Percentiles rank a stretch among this genome's conserved stretches.
phyloP scores from a whole-genome alignment of 192 early-diverging fungal genomes.

The Thoreauomyces humboldtii region DNA sequence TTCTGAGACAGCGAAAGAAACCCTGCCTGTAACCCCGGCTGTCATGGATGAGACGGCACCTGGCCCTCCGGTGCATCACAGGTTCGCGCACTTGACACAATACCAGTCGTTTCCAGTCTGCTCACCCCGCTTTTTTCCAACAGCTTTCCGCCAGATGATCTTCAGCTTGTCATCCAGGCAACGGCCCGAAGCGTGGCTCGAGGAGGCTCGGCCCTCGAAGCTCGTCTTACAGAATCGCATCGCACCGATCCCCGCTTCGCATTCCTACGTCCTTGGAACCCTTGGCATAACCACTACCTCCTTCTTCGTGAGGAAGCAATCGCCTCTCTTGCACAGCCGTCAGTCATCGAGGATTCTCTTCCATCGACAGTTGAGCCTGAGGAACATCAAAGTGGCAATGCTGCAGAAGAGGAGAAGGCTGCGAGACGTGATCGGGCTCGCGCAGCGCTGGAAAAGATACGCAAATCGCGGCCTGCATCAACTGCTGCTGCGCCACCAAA shows the following conservation, averaged over 20 bases:
- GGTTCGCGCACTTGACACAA: too few relatives aligned
- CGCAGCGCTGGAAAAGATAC: conserved; percentile 10
- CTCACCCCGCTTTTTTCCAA: too few relatives aligned
- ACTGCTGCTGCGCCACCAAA: too few relatives aligned
- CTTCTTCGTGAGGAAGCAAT: background rate
- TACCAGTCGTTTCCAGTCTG: too few relatives aligned
- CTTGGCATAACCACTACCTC: conserved; percentile 41
- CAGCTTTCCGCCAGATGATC: conserved; percentile 5
- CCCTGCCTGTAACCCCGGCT: background rate
- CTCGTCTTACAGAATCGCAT: conserved; percentile 40
- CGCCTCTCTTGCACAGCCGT: background rate
- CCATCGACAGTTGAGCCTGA: background rate
- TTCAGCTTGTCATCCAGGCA: conserved; percentile 35
- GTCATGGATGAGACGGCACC: background rate
- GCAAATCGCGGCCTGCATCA: too few relatives aligned
- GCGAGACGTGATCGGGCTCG: background rate
- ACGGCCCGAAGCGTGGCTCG: conserved; percentile 43
- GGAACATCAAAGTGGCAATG: background rate
- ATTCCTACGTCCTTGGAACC: conserved; percentile 53
- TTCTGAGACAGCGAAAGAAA: background rate
- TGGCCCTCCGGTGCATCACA: too few relatives aligned
- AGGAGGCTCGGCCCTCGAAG: conserved; percentile 39
- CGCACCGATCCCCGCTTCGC: conserved; percentile 44
- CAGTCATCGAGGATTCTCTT: background rate
- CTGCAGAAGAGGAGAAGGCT: background rate